Conservation (phyloP, 2,329 filamentous ascomycete genomes). For the Fusarium beomiforme region DNA sequence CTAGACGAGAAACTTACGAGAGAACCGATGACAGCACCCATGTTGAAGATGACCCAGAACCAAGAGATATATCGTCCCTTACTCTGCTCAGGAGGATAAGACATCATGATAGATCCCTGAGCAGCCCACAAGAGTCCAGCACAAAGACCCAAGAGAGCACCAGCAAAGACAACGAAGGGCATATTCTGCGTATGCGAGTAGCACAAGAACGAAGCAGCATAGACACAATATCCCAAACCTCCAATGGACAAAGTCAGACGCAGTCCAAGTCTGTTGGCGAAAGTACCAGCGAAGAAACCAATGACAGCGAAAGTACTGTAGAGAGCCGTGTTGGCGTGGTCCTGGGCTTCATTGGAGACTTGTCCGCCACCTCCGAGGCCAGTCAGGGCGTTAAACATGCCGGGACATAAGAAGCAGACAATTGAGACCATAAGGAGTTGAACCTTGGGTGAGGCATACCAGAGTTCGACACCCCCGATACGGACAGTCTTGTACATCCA, state of each 20-base stretch:
- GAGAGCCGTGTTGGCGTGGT: slow-evolving; percentile 75
- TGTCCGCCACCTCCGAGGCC: slow-evolving; percentile 71
- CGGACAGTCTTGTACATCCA: slow-evolving; percentile 76
- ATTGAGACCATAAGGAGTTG: slow-evolving; percentile 75
- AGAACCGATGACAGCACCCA: slow-evolving; percentile 88
- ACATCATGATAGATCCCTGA: slow-evolving; percentile 89
- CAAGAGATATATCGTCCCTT: slow-evolving; percentile 91
- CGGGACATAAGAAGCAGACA: slow-evolving; percentile 71
- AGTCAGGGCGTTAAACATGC: slow-evolving; percentile 76
- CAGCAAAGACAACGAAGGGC: slow-evolving; percentile 80
- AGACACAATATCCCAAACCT: slow-evolving; percentile 80
- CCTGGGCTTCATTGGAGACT: slow-evolving; percentile 62
- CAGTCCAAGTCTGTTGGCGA: slow-evolving; percentile 81
- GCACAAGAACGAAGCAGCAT: slow-evolving; percentile 75
- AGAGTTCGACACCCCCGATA: slow-evolving; percentile 65
- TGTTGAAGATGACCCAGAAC: slow-evolving; percentile 97
- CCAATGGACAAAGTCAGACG: slow-evolving; percentile 75
- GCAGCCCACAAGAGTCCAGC: slow-evolving; percentile 85
- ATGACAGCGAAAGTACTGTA: slow-evolving; percentile 77
- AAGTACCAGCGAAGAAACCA: slow-evolving; percentile 78
- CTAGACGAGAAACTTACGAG: slow-evolving; percentile 54
- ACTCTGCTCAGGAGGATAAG: slow-evolving; percentile 81
- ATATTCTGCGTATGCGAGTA: slow-evolving; percentile 74
- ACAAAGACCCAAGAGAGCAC: slow-evolving; percentile 79
- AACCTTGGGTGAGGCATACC: slow-evolving; percentile 78